These are phyloP conservation scores for Stachybotrys chartarum DNA, from an alignment of 2,329 filamentous ascomycete species.

Conservation along the genomic window DNA sequence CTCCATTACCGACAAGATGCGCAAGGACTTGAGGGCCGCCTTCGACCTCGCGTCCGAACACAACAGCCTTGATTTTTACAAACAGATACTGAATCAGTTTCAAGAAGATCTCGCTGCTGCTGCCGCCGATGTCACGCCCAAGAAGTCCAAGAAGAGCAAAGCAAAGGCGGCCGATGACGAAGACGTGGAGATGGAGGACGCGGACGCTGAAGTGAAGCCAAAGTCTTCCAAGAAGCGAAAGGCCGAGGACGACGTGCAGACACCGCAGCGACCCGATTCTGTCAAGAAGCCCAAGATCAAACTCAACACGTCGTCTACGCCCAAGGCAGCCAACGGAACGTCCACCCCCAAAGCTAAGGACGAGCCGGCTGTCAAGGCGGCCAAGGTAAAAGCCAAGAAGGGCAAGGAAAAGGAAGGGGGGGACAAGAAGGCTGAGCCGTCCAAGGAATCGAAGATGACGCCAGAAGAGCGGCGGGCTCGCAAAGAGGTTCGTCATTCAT, in stretches of 20 bases:
- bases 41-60: constrained; percentile 74
- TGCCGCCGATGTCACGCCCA: constrained; percentile 31
- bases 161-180: constrained; percentile 48
- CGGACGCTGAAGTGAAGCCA: constrained; percentile 60
- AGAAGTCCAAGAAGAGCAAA: constrained; percentile 37
- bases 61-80: constrained; percentile 75
- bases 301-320: constrained; percentile 56
- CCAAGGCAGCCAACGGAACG: constrained; percentile 61
- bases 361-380: constrained; percentile 40
- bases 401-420: constrained; percentile 49
- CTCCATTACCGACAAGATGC: constrained; percentile 66
- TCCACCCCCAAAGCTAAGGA: constrained; percentile 48
- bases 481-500: constrained; percentile 44
- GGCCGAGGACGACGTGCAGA: constrained; percentile 68
- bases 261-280: constrained; percentile 51
- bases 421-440: constrained; percentile 47
- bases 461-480: constrained; percentile 50
- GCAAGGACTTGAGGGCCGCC: constrained; percentile 71
- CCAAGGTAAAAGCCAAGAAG: constrained; percentile 46
- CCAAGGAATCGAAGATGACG: constrained; percentile 51
- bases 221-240: constrained; percentile 66
- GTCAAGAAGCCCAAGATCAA: constrained; percentile 64
- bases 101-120: constrained; percentile 56
- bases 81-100: constrained; percentile 66
- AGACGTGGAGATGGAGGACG: constrained; percentile 56